Evolutionary conservation across 202 grass and related monocot species (phyloP), one percentile per base, ranked within the genome.

Genomic region (Panicum hallii): DNA sequence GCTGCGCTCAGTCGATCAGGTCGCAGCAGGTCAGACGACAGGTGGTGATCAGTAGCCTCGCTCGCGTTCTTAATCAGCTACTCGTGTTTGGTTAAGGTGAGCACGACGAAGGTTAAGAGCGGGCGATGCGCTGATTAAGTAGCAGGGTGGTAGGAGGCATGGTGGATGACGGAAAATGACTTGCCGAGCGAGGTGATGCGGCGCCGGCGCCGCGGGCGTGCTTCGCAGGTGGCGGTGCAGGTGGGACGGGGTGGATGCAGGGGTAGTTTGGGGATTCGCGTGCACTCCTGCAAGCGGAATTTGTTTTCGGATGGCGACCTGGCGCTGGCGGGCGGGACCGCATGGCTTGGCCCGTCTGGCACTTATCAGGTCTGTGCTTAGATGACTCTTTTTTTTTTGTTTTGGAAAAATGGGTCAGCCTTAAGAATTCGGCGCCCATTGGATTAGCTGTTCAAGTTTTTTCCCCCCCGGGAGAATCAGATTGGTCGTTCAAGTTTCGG

Each of bases 81-180:
- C 1, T 10, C 20, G 56, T 23, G n/a, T 60, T 11, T 48, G 2
- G 28, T 48, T 42, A 20, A 57, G 70, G 69, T 63, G 69, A 49
- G 10, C 26, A 48, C 30, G 42, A 26, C 77, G 83, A 74, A 42
- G 20, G 57, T 23, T 86, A 65, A 54, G 23, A 50, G 23, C 67
- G 11, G 42, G 42, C 3, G 17, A 0, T 1, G 4, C 16, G 47
- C 36, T 30, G 49, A 42, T 47, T 70, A 71, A 30, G 65, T 32
- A 61, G 50, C 1, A 34, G 9, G 30, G 50, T 50, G 26, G 57
- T 4, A 12, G 57, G 57, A 43, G 65, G 36, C 2, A 63, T n/a
- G 4, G 11, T 28, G 49, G 53, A 81, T 20, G 85, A 42, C 74
- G 67, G 74, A 26, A 50, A 72, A 63, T 47, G 38, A 48, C 74